Conservation (phyloP, 805 yeast species). For the Zygosaccharomyces pseudorouxii region DNA sequence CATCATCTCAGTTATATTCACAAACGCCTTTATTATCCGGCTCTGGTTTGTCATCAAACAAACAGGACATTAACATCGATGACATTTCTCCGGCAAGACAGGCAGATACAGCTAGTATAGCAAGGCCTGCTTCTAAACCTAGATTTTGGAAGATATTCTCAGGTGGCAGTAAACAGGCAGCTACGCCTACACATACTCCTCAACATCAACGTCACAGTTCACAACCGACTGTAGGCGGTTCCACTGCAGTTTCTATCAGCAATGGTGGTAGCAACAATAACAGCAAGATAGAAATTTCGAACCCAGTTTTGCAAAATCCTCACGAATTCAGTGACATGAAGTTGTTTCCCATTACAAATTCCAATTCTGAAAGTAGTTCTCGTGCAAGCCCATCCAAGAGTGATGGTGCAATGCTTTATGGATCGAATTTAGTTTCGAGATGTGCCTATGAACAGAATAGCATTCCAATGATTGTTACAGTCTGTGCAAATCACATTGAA, state of each 20-base stretch:
- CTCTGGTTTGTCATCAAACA: neutral
- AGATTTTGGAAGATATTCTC: constrained; percentile 35
- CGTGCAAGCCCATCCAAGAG: constrained; percentile 29
- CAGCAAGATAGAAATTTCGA: constrained; percentile 32
- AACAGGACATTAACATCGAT: constrained; percentile 8
- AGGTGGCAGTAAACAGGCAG: constrained; percentile 11
- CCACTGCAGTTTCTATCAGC: constrained; percentile 9
- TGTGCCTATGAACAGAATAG: constrained; percentile 54
- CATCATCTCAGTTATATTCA: neutral
- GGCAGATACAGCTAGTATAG: constrained; percentile 24
- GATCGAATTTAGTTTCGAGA: constrained; percentile 56
- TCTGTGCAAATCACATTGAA: constrained; percentile 76
- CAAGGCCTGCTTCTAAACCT: constrained; percentile 26
- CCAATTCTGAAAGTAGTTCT: constrained; percentile 10
- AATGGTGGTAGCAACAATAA: constrained; percentile 12
- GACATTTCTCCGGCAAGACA: constrained; percentile 16
- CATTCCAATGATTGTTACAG: constrained; percentile 67
- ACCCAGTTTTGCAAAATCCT: constrained; percentile 36
- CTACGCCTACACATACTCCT: constrained; percentile 8
- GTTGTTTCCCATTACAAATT: constrained; percentile 23
- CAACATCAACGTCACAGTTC: constrained; percentile 11
- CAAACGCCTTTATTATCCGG: neutral
- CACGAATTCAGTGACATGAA: constrained; percentile 38
- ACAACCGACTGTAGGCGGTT: constrained; percentile 3
- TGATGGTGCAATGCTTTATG: constrained; percentile 21